Evolutionary conservation across 257 asterid species (phyloP), one percentile per base, ranked within the genome.

Genomic region (Nicotiana tabacum): DNA sequence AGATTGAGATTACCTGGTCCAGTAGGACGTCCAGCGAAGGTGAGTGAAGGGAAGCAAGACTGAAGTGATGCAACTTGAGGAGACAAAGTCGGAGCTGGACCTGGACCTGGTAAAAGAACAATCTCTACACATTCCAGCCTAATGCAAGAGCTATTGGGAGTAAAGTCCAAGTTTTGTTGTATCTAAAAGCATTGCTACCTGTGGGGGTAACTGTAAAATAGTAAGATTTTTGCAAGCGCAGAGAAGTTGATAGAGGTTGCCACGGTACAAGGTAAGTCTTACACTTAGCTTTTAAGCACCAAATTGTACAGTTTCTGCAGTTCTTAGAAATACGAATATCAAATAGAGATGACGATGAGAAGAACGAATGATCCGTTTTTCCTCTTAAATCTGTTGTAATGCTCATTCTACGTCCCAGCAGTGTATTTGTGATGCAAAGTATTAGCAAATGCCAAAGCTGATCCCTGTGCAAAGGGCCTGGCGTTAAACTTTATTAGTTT

Each of bases 1-100:
- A 92, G 87, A 82, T 92, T 30, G 97, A 91, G 89, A 90, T 94
- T 85, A 87, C 89, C 72, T 94, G 98, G 98, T 92, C 96, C 64
- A 92, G 88, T 74, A 83, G 86, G 87, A 74, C 37, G 69, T 84
- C 84, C 61, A 84, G 66, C 51, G 88, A 87, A 83, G 84, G 86
- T 53, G 83, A 27, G 78, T 86, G 84, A 86, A 84, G 48, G 16
- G 43, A 76, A 76, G 64, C 80, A 76, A 51, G 64, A 76, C 46
- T 27, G 16, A 51, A 29, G 16, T 48, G 29, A 48, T 48, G 60
- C 62, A 27, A 15, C 43, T 15, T 51, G 80, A 27, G 62, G 79
- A 74, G 37, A 21, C 78, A 46, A 72, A 72, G 78, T 24, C 62
- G 24, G 43, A 51, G 29, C 15, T 76, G 64, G 60, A 51, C 64